These are phyloP conservation scores for Backusella tuberculispora DNA, from an alignment of 192 early-diverging fungal species.

Conservation along the genomic window DNA sequence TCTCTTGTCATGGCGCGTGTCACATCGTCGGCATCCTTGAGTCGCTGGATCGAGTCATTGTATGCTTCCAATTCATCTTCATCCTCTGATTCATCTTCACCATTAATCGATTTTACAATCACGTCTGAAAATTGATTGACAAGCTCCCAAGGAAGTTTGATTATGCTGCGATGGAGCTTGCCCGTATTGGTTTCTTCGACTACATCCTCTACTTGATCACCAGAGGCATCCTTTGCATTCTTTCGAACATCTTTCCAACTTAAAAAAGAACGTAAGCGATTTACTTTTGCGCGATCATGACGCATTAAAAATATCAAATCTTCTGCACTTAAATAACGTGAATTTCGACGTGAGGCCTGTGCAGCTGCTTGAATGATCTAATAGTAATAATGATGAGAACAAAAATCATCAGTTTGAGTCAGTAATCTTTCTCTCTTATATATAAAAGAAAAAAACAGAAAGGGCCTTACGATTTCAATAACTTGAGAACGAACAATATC, in stretches of 20 bases:
- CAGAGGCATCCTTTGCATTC: slow-evolving; percentile 82
- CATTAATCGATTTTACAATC: slow-evolving; percentile 29
- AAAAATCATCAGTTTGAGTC: neutral
- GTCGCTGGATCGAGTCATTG: slow-evolving; percentile 83
- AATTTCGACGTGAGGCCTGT: slow-evolving; percentile 79
- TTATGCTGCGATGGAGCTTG: slow-evolving; percentile 65
- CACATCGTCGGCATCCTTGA: slow-evolving; percentile 88
- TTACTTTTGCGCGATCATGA: slow-evolving; percentile 92
- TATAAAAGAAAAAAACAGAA: neutral
- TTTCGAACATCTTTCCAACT: slow-evolving; percentile 97
- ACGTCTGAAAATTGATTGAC: slow-evolving; percentile 75
- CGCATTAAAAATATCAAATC: slow-evolving; percentile 97
- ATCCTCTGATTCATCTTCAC: slow-evolving; percentile 74
- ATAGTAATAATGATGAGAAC: neutral
- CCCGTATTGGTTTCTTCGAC: slow-evolving; percentile 59
- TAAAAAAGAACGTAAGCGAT: slow-evolving; percentile 87
- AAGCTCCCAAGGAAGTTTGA: slow-evolving; percentile 95
- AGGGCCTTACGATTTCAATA: slow-evolving; percentile 79
- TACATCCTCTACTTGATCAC: slow-evolving; percentile 58
- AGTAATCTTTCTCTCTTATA: neutral
- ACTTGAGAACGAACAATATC: slow-evolving; percentile 96
- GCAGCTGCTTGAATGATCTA: slow-evolving; percentile 87
- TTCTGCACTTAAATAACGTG: slow-evolving; percentile 81
- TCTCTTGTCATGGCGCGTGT: slow-evolving; percentile 95
- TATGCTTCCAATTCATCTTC: slow-evolving; percentile 93